Percentiles rank a stretch among this genome's conserved stretches.
Evolutionary conservation across 2,329 filamentous ascomycete genomes (phyloP).

Genomic region (Fusarium illudens): DNA sequence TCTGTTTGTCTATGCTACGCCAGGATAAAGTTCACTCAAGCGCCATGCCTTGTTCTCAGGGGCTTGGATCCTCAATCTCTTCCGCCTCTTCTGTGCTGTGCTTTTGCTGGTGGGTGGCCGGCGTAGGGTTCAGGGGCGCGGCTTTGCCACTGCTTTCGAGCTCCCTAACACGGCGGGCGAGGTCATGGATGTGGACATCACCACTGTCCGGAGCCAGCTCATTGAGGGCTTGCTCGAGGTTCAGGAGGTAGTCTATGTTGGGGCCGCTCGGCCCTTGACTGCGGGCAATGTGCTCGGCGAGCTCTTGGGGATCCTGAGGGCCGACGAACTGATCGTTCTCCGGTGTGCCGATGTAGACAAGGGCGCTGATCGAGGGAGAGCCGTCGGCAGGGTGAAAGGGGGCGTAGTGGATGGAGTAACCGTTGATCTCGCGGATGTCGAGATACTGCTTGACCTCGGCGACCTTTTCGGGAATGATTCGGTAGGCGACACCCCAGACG

Average conservation of each 20-base stretch:
- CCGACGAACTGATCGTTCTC: slow-evolving; percentile 92
- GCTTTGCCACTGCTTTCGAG: slow-evolving; percentile 52
- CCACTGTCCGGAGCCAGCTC: slow-evolving; percentile 78
- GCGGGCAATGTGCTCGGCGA: slow-evolving; percentile 82
- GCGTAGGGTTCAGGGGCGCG: slow-evolving; percentile 13
- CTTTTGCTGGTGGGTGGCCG: slow-evolving; percentile 30
- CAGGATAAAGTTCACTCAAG: background rate
- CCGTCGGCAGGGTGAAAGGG: slow-evolving; percentile 71
- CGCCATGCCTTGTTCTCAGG: background rate
- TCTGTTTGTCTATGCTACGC: slow-evolving; percentile 6
- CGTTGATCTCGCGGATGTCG: slow-evolving; percentile 96
- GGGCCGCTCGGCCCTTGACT: slow-evolving; percentile 85
- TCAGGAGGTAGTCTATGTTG: slow-evolving; percentile 89
- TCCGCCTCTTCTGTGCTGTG: slow-evolving; percentile 43
- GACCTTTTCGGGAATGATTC: slow-evolving; percentile 76
- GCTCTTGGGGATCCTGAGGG: slow-evolving; percentile 76
- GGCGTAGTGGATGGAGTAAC: slow-evolving; percentile 92
- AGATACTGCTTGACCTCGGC: slow-evolving; percentile 87
- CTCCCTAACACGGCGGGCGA: slow-evolving; percentile 75
- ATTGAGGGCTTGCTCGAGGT: slow-evolving; percentile 78
- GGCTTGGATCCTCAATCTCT: slow-evolving; percentile 40
- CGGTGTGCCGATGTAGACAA: slow-evolving; percentile 95
- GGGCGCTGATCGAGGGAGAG: slow-evolving; percentile 56
- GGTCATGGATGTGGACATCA: slow-evolving; percentile 85
- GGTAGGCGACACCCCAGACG: slow-evolving; percentile 95